A percentile compares a stretch with the other conserved stretches of the same genome.
These are phyloP conservation scores for Rubia peregrina DNA, from an alignment of 305 asterid species.

Conservation along the genomic window DNA sequence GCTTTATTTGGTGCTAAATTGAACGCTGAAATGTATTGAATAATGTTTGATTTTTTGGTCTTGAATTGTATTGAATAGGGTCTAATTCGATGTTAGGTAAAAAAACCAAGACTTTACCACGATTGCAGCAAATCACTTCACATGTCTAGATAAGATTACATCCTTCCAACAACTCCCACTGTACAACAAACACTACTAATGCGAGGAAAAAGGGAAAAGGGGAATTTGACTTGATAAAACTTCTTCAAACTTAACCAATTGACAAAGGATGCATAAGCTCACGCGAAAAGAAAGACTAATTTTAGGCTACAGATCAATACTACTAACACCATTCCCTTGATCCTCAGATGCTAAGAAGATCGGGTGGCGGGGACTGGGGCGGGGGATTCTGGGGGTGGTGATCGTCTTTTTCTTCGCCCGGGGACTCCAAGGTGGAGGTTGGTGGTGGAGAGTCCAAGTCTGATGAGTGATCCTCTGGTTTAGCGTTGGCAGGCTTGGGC, in stretches of 20 bases:
- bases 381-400: conserved; percentile 30
- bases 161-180: conserved; percentile 16
- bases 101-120: background rate
- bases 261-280: background rate
- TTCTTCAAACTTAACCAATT: conserved; percentile 10
- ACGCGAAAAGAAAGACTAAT: conserved; percentile 6
- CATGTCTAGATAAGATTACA: conserved; percentile 12
- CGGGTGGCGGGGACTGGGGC: conserved; percentile 46
- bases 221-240: background rate
- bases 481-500: conserved; percentile 40
- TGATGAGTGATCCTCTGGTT: conserved; percentile 34
- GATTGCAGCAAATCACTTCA: conserved; percentile 2
- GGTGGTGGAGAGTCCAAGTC: conserved; percentile 35
- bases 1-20: too few relatives aligned
- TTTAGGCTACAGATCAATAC: conserved; percentile 15
- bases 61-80: too few relatives aligned
- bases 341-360: conserved; percentile 63
- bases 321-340: conserved; percentile 10
- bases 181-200: conserved; percentile 6
- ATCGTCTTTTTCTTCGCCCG: conserved; percentile 22
- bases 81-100: too few relatives aligned
- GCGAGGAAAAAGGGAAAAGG: background rate
- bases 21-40: too few relatives aligned
- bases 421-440: conserved; percentile 35
- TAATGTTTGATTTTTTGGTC: too few relatives aligned